Conservation (phyloP, 2,329 filamentous ascomycete species). For the Trichothecium sympodiale region DNA sequence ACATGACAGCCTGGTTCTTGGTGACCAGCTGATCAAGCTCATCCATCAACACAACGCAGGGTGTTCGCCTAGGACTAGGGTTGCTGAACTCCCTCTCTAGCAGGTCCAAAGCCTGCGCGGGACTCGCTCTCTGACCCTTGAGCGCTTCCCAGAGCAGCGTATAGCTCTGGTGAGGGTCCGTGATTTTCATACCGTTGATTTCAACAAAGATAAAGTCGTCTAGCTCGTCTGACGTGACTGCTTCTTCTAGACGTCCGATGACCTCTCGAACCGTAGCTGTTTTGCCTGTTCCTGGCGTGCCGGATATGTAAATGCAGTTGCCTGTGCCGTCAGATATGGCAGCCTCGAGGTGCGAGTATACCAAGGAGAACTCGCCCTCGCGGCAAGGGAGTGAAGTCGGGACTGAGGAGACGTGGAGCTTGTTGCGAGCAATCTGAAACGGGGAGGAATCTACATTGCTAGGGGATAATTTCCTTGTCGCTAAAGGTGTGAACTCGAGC, state of each 20-base stretch:
- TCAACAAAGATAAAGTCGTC: slow-evolving; percentile 99
- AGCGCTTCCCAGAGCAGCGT: slow-evolving; percentile 91
- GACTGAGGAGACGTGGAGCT: slow-evolving; percentile 88
- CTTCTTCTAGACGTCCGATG: slow-evolving; percentile 76
- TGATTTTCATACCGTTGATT: slow-evolving; percentile 99
- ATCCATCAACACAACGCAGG: slow-evolving; percentile 97
- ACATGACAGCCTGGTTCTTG: slow-evolving; percentile 99
- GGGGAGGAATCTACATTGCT: slow-evolving; percentile 68
- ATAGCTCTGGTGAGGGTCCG: slow-evolving; percentile 94
- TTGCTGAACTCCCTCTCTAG: slow-evolving; percentile 87
- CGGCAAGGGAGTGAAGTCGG: slow-evolving; percentile 82
- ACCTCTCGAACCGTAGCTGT: slow-evolving; percentile 96
- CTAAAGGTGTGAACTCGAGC: slow-evolving; percentile 91
- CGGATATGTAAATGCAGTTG: slow-evolving; percentile 97
- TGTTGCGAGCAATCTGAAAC: slow-evolving; percentile 80
- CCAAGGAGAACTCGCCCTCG: slow-evolving; percentile 80
- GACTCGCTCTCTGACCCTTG: slow-evolving; percentile 84
- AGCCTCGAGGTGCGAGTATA: slow-evolving; percentile 87
- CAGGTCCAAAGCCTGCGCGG: slow-evolving; percentile 81
- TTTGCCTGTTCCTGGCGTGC: slow-evolving; percentile 95
- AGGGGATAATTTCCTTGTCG: slow-evolving; percentile 72
- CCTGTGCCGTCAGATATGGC: slow-evolving; percentile 90
- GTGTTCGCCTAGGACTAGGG: slow-evolving; percentile 80
- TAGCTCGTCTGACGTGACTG: slow-evolving; percentile 79
- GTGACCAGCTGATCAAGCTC: slow-evolving; percentile 96